Conservation (phyloP, 306 rosid species). For the Spatholobus suberectus region DNA sequence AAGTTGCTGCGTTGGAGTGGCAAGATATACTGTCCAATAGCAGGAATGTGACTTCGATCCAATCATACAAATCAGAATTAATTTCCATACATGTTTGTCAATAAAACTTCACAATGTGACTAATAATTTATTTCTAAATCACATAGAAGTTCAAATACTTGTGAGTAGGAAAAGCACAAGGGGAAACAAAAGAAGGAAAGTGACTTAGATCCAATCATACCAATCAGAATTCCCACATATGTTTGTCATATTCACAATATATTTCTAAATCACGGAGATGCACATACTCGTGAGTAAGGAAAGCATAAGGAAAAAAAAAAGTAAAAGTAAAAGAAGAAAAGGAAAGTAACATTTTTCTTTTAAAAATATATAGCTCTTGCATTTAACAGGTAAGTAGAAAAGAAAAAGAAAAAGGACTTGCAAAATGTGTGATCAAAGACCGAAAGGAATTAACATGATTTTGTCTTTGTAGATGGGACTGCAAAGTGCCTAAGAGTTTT, state of each 20-base stretch:
- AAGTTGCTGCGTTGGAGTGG: background rate
- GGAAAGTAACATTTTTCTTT: constrained; percentile 1
- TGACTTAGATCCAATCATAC: constrained; percentile 41
- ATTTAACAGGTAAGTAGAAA: background rate
- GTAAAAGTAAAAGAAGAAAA: constrained; percentile 17
- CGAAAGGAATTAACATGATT: constrained; percentile 36
- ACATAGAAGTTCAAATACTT: background rate
- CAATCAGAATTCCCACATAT: background rate
- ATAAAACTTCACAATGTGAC: constrained; percentile 8
- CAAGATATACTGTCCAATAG: background rate
- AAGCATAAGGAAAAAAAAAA: constrained; percentile 18
- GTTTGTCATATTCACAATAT: constrained; percentile 20
- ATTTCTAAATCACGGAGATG: constrained; percentile 11
- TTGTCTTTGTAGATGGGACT: constrained; percentile 33
- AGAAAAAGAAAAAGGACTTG: constrained; percentile 23
- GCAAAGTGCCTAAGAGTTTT: background rate
- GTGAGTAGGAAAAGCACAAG: background rate
- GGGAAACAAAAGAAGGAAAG: constrained; percentile 6
- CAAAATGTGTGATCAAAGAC: constrained; percentile 19
- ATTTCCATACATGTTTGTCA: background rate
- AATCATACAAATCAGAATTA: constrained; percentile 37
- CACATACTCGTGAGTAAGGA: constrained; percentile 20
- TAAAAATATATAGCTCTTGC: background rate
- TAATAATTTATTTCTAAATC: background rate
- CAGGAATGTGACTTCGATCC: constrained; percentile 50